Percentiles rank a stretch among this genome's conserved stretches.
These are phyloP conservation scores for Phaeosphaeriaceae sp. DNA, from an alignment of 2,329 filamentous ascomycete genomes.

Conservation along the genomic window DNA sequence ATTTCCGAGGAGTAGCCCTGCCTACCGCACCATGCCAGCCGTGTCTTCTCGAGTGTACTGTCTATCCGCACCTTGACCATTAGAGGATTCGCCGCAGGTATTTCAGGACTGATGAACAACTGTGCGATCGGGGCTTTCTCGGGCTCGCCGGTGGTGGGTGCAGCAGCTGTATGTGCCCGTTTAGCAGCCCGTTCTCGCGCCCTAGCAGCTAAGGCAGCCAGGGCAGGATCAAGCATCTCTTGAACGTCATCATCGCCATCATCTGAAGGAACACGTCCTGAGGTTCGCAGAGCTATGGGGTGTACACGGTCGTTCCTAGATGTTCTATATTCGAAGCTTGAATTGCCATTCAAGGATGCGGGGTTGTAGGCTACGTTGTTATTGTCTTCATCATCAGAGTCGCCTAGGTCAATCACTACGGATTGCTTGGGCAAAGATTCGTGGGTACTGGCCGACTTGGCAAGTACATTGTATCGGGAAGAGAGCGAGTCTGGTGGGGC, in stretches of 20 bases:
- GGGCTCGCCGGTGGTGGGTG: constrained; percentile 7
- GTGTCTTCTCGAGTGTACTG: constrained; percentile 71
- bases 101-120: constrained; percentile 71
- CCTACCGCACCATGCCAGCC: constrained; percentile 70
- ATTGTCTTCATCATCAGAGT: constrained; percentile 27
- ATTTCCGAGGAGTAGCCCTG: constrained; percentile 62
- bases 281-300: constrained; percentile 10
- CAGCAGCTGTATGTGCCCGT: constrained; percentile 12
- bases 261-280: constrained; percentile 13
- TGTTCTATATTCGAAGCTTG: not conserved
- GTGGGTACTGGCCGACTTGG: constrained; percentile 21
- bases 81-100: constrained; percentile 66
- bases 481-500: constrained; percentile 30
- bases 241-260: constrained; percentile 34
- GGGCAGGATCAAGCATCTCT: constrained; percentile 37
- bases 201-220: constrained; percentile 37
- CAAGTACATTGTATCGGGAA: constrained; percentile 38
- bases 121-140: constrained; percentile 53
- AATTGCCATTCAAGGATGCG: constrained; percentile 9
- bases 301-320: constrained; percentile 1
- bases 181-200: constrained; percentile 33
- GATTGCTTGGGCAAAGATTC: constrained; percentile 13
- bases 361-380: constrained; percentile 14
- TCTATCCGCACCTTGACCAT: constrained; percentile 71
- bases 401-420: constrained; percentile 33